A percentile compares a stretch with the other conserved stretches of the same genome.
These are phyloP conservation scores for Eucalyptus coolabah DNA, from an alignment of 345 rosid species.

Conservation along the genomic window DNA sequence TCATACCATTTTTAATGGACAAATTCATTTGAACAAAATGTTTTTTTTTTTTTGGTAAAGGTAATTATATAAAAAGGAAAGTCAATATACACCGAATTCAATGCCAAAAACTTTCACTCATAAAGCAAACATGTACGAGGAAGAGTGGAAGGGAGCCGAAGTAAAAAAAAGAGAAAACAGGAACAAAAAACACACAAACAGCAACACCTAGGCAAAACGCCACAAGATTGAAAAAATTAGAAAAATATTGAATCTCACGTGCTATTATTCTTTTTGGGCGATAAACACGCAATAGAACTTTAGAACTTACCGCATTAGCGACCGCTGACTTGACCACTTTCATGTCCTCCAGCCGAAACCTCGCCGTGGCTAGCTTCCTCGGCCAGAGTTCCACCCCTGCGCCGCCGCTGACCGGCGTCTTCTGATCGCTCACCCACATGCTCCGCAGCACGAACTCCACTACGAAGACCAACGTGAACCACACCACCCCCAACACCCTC, in stretches of 20 bases:
- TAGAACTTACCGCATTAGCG: constrained; percentile 19
- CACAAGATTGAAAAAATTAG: neutral
- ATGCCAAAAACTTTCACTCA: no score
- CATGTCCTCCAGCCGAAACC: constrained; percentile 41
- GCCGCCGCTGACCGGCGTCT: constrained; percentile 38
- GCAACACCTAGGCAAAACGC: no score
- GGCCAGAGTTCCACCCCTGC: constrained; percentile 65
- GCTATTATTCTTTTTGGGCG: neutral
- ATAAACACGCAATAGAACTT: no score
- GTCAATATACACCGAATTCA: no score
- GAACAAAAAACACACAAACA: no score
- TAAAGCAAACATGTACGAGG: no score
- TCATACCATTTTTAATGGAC: no score
- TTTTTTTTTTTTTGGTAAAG: no score
- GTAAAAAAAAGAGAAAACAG: no score
- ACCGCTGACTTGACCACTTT: constrained; percentile 35
- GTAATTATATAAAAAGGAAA: no score
- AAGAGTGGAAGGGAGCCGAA: no score
- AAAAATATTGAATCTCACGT: neutral
- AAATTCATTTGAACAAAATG: neutral
- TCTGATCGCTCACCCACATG: constrained; percentile 22
- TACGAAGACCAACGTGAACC: constrained; percentile 18
- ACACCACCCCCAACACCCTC: constrained; percentile 9
- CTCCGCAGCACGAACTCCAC: constrained; percentile 19
- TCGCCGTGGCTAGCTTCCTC: constrained; percentile 45